These are phyloP conservation scores for Vaccinium corymbosum DNA, from an alignment of 148 eudicot genomes.

Conservation along the genomic window DNA sequence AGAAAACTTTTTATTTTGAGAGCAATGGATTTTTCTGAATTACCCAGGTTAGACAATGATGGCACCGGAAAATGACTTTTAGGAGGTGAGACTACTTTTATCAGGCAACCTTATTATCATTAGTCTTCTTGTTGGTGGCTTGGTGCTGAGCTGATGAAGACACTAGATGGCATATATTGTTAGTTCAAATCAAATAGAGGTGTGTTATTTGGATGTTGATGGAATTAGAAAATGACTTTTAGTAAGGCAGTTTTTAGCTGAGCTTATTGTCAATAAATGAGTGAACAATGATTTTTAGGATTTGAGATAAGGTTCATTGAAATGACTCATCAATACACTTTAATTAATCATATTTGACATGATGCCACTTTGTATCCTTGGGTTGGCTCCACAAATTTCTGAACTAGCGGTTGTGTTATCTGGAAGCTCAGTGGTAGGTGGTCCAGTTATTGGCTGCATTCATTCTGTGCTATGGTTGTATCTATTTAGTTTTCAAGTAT, in stretches of 20 bases:
- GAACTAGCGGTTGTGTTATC: neutral
- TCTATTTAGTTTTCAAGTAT: neutral
- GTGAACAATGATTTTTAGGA: neutral
- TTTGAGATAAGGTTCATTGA: neutral
- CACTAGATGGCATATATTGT: neutral
- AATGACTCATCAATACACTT: neutral
- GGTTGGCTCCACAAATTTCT: neutral
- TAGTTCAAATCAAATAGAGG: neutral
- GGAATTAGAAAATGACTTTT: neutral
- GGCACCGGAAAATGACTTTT: neutral
- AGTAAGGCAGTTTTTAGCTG: constrained; percentile 7
- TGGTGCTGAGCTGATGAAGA: constrained; percentile 1
- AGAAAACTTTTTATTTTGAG: neutral
- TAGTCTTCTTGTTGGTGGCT: neutral
- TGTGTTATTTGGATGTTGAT: neutral
- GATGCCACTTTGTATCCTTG: neutral
- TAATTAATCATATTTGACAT: neutral
- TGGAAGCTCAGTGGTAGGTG: constrained; percentile 5
- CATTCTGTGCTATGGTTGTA: neutral
- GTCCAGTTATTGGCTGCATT: constrained; percentile 4
- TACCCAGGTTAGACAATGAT: neutral
- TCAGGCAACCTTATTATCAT: neutral
- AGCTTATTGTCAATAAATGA: neutral
- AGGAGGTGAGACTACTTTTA: neutral
- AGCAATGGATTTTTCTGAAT: neutral